Percentiles rank a stretch among this genome's conserved stretches.
Conservation (phyloP, 148 eudicot genomes). For the Persicaria maculosa region DNA sequence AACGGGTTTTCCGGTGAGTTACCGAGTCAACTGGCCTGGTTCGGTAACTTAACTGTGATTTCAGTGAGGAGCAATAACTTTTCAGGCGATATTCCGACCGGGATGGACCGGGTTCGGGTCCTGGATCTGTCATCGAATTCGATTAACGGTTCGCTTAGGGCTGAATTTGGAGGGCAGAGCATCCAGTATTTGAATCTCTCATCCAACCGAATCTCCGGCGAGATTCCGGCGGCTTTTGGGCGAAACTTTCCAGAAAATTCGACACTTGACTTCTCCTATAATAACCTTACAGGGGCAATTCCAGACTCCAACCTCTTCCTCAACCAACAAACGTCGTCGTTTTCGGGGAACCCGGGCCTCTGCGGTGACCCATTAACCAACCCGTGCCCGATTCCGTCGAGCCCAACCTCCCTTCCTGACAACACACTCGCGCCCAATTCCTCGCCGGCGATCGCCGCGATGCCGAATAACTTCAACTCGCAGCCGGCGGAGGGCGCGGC, state of each 20-base stretch:
- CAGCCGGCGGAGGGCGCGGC: constrained; percentile 16
- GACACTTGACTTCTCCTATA: constrained; percentile 62
- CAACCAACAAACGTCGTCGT: constrained; percentile 37
- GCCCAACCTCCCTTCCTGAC: constrained; percentile 23
- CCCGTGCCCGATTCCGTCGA: constrained; percentile 41
- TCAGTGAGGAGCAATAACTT: constrained; percentile 49
- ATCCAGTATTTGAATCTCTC: constrained; percentile 51
- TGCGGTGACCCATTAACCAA: constrained; percentile 53
- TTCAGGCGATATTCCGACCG: constrained; percentile 46
- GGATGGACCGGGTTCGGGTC: constrained; percentile 35
- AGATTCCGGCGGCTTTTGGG: constrained; percentile 54
- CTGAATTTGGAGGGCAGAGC: constrained; percentile 35
- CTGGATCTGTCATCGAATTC: constrained; percentile 68
- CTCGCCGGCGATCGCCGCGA: constrained; percentile 75
- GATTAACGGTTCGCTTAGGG: constrained; percentile 60
- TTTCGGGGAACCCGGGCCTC: constrained; percentile 50
- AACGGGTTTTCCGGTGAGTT: constrained; percentile 53
- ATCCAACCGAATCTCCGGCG: constrained; percentile 53
- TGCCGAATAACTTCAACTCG: constrained; percentile 45
- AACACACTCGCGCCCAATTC: constrained; percentile 25
- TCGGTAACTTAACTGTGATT: constrained; percentile 38
- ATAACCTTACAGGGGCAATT: constrained; percentile 63
- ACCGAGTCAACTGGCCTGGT: constrained; percentile 40
- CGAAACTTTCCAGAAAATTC: constrained; percentile 43
- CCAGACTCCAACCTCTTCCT: constrained; percentile 44